Conservation (phyloP, 108 stramenopile species). For the Bacterosira constricta region DNA sequence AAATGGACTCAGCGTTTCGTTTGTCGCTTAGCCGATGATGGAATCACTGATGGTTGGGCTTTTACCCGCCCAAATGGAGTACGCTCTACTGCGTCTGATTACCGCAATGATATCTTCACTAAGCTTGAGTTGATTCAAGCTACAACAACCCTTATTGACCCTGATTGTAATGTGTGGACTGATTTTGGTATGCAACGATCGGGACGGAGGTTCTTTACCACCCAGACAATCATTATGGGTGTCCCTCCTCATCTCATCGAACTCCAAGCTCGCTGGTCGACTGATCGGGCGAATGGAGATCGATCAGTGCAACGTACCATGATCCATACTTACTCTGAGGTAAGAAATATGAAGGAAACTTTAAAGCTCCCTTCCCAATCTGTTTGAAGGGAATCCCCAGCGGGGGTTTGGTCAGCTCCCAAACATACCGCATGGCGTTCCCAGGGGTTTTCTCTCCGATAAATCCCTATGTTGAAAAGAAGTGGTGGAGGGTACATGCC, state of each 20-base stretch:
- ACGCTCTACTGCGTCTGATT: conserved; percentile 7
- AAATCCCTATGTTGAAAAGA: too few relatives aligned
- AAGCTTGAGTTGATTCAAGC: conserved; percentile 8
- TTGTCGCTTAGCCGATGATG: neutral
- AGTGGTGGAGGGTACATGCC: too few relatives aligned
- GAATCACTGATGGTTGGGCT: conserved; percentile 16
- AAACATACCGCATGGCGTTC: too few relatives aligned
- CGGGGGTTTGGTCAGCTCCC: too few relatives aligned
- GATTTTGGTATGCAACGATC: conserved; percentile 20
- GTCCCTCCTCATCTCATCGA: neutral
- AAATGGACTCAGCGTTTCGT: conserved; percentile 17
- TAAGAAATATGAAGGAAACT: conserved; percentile 2
- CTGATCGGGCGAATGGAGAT: neutral
- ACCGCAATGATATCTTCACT: conserved; percentile 1
- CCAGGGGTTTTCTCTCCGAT: too few relatives aligned
- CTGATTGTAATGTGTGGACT: conserved; percentile 11
- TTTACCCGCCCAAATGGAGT: conserved; percentile 1
- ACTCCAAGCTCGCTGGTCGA: conserved; percentile 14
- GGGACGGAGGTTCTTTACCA: conserved; percentile 5
- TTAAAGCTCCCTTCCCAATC: too few relatives aligned
- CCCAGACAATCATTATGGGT: neutral
- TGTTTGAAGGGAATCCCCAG: too few relatives aligned
- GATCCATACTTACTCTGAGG: conserved; percentile 9
- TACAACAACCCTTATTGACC: conserved; percentile 5
- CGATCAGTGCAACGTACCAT: conserved; percentile 1